Evolutionary conservation across 306 rosid genomes (phyloP), one percentile per base, ranked within the genome.

Genomic region (Quercus suber): DNA sequence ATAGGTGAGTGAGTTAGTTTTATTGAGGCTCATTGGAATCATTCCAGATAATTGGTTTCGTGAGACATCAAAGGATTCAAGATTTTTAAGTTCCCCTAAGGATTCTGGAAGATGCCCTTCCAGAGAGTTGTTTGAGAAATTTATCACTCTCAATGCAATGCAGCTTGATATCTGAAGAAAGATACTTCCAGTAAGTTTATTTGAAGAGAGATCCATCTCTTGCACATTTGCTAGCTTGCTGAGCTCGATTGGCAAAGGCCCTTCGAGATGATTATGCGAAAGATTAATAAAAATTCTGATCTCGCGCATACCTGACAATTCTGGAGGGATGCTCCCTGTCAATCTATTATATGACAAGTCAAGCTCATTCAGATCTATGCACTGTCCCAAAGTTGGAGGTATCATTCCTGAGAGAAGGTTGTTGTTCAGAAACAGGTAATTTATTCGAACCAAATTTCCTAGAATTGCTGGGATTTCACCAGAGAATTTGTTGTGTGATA

Each of bases 141-240:
- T 88, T 19, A 92, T 81, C 70, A 76, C 21, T 1, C 83, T 78
- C 59, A 88, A 76, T 12, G 90, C 94, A 84, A 88, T 84, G 80
- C 94, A 92, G 85, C 86, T 86, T 61, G 92, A 82, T 76, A 92
- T 89, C 84, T 78, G 91, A 20, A 92, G 88, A 73, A 85, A 86
- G 82, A 89, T 82, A 41, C 11, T 80, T 55, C 94, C 92, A 43
- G 64, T 84, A 31, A 92, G 85, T 73, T 82, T 51, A 67, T 92
- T 92, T 18, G 94, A 89, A 33, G 92, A 92, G 31, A 88, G 79
- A 73, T 92, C 94, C 15, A 92, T 88, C 84, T 88, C 97, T 73
- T 76, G 92, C 83, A 89, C 94, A 74, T 87, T 87, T 37, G 75
- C 79, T 43, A 88, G 81, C 77, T 92, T 92, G 87, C 92, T 89